Base-by-base conservation (phyloP, 2,329 filamentous ascomycete genomes). In the Calonectria hongkongensis region DNA sequence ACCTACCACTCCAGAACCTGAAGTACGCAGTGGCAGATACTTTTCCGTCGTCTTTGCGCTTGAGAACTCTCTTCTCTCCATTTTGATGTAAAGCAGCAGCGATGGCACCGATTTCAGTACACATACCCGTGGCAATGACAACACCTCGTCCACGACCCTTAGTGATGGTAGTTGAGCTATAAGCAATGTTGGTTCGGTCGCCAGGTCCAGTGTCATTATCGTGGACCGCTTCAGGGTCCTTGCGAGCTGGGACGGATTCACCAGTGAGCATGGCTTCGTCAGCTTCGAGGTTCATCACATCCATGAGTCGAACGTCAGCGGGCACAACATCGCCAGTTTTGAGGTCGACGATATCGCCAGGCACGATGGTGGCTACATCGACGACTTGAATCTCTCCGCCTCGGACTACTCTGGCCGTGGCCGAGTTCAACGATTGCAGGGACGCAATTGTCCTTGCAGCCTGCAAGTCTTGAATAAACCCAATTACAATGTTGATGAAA, bases 251-350 rank as follows among this genome's bases (percentile, higher is more conserved):
- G 2, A 90, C 83, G 15, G 90, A 90, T 81, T 92, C 90, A 65
- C 90, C 90, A 21, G 90, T 92, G 33, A 92, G 86, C 50, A 91
- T 84, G 10, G 89, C 89, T 79, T 92, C 90, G 71, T 94, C 92
- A 71, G 89, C 91, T 71, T 91, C 90, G 39, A 92, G 86, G 80
- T 93, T 93, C 83, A 92, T 88, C 33, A 85, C 87, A 68, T 91
- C 87, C 71, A 90, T 74, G 4, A 87, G 76, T 64, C 89, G 85
- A n/a, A 91, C 81, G 78, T 92, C 90, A 10, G 90, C 90, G 13
- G 90, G 89, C 15, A 91, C 84, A 25, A 88, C 88, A 75, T 91
- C 89, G 47, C 90, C 90, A 39, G 85, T 88, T 79, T 82, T 86
- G 78, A 87, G 80, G 36, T 84, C 79, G 36, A 87, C 85, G 54